phyloP scores from a whole-genome alignment of 2,329 filamentous ascomycete genomes.

The Dichotomopilus funicola region DNA sequence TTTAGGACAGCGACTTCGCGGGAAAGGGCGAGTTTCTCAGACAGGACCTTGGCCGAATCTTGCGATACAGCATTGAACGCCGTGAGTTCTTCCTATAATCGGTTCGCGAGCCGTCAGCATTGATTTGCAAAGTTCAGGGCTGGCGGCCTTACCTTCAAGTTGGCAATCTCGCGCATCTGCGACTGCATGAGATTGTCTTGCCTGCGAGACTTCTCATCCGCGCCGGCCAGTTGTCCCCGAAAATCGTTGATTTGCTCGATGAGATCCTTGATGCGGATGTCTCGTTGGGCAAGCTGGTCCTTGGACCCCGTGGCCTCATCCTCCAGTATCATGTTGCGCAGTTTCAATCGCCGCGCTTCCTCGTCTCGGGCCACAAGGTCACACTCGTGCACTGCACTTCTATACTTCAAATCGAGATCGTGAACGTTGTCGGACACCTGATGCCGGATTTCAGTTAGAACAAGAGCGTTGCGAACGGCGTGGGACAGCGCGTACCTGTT shows the following conservation, averaged over 20 bases:
- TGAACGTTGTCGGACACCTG: slow-evolving; percentile 43
- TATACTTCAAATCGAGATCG: slow-evolving; percentile 63
- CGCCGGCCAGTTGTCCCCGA: slow-evolving; percentile 37
- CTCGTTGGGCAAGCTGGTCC: slow-evolving; percentile 53
- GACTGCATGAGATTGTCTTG: slow-evolving; percentile 44
- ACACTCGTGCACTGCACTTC: slow-evolving; percentile 56
- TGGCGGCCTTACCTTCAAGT: slow-evolving; percentile 37
- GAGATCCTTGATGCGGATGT: slow-evolving; percentile 50
- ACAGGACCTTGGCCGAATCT: slow-evolving; percentile 63
- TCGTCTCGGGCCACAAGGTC: slow-evolving; percentile 69
- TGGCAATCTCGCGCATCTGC: slow-evolving; percentile 43
- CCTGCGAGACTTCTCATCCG: slow-evolving; percentile 36
- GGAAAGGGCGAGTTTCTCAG: slow-evolving; percentile 48
- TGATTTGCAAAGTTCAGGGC: not conserved
- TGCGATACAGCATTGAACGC: slow-evolving; percentile 60
- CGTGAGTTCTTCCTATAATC: slow-evolving; percentile 59
- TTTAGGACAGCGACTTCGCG: slow-evolving; percentile 47
- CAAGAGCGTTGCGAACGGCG: not conserved
- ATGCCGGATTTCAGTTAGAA: slow-evolving; percentile 4
- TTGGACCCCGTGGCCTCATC: slow-evolving; percentile 67
- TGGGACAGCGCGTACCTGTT: slow-evolving; percentile 28
- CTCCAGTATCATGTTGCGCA: slow-evolving; percentile 64
- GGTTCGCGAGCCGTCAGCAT: not conserved
- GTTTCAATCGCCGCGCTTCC: slow-evolving; percentile 60
- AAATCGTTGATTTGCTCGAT: slow-evolving; percentile 35